Evolutionary conservation across 2,329 filamentous ascomycete genomes (phyloP).

Genomic region (Coleophoma eucalyptorum): DNA sequence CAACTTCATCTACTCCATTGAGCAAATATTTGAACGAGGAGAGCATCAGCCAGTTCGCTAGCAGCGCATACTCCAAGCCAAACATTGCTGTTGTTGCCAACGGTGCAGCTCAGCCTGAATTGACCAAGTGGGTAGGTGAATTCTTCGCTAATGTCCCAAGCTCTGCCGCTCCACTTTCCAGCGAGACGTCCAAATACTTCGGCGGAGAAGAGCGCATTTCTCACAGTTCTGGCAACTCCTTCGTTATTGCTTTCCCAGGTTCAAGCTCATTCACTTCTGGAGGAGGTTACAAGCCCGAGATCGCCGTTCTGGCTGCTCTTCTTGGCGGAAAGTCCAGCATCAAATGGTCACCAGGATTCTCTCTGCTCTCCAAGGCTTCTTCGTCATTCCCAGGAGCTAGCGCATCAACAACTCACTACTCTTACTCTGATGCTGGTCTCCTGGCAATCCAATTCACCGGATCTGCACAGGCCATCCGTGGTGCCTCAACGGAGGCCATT

Average conservation of each 20-base stretch:
- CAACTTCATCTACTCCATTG: conserved; percentile 66
- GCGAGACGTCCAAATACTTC: conserved; percentile 75
- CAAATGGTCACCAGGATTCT: conserved; percentile 96
- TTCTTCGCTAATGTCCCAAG: conserved; percentile 77
- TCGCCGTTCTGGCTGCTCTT: conserved; percentile 80
- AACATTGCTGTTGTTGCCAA: conserved; percentile 92
- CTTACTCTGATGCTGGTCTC: conserved; percentile 93
- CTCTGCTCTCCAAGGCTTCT: conserved; percentile 77
- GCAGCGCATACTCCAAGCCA: conserved; percentile 77
- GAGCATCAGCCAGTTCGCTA: conserved; percentile 71
- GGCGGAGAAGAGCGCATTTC: conserved; percentile 91
- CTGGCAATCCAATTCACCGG: conserved; percentile 80
- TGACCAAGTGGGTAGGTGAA: conserved; percentile 86
- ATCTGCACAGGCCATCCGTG: conserved; percentile 65
- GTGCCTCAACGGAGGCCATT: conserved; percentile 72
- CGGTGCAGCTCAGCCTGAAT: conserved; percentile 70
- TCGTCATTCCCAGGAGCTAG: conserved; percentile 61
- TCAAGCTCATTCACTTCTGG: conserved; percentile 68
- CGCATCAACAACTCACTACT: conserved; percentile 70
- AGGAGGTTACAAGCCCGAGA: conserved; percentile 81
- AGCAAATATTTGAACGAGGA: conserved; percentile 78
- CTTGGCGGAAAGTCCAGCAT: conserved; percentile 87
- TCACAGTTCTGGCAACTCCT: conserved; percentile 71
- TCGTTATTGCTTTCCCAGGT: conserved; percentile 91
- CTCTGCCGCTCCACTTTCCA: conserved; percentile 48